These are phyloP conservation scores for Licmophora abbreviata DNA, from an alignment of 108 stramenopile genomes.

Conservation along the genomic window DNA sequence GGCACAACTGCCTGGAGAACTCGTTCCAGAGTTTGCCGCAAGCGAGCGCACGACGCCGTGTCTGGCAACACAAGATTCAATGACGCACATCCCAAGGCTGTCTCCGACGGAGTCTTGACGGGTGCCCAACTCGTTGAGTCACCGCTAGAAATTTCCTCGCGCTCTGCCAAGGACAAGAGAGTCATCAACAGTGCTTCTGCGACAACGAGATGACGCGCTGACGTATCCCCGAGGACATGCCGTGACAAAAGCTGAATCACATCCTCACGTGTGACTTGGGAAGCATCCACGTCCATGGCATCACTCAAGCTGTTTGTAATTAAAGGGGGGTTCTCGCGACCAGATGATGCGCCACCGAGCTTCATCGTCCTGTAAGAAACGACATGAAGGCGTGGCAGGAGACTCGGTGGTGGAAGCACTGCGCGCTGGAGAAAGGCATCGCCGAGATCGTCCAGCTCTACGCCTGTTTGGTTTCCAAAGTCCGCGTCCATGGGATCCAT, in stretches of 20 bases:
- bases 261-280: background rate
- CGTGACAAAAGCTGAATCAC: background rate
- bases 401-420: constrained; percentile 33
- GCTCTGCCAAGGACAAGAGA: constrained; percentile 23
- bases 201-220: background rate
- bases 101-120: constrained; percentile 6
- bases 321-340: background rate
- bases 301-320: background rate
- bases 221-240: background rate
- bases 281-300: background rate
- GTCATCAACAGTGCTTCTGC: constrained; percentile 22
- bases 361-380: constrained; percentile 21
- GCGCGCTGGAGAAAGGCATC: background rate
- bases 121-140: background rate
- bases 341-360: constrained; percentile 22
- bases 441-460: background rate
- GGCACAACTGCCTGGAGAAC: constrained; percentile 24
- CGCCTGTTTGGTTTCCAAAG: constrained; percentile 9
- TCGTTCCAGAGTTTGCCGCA: constrained; percentile 14
- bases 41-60: background rate
- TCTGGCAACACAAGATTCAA: constrained; percentile 20
- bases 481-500: constrained; percentile 33
- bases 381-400: constrained; percentile 45
- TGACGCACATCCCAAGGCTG: constrained; percentile 43
- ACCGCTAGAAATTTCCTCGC: constrained; percentile 1